A percentile compares a stretch with the other conserved stretches of the same genome.
These are phyloP conservation scores for Cryptosporidium baileyi DNA, from an alignment of 169 alveolate genomes.

Conservation along the genomic window DNA sequence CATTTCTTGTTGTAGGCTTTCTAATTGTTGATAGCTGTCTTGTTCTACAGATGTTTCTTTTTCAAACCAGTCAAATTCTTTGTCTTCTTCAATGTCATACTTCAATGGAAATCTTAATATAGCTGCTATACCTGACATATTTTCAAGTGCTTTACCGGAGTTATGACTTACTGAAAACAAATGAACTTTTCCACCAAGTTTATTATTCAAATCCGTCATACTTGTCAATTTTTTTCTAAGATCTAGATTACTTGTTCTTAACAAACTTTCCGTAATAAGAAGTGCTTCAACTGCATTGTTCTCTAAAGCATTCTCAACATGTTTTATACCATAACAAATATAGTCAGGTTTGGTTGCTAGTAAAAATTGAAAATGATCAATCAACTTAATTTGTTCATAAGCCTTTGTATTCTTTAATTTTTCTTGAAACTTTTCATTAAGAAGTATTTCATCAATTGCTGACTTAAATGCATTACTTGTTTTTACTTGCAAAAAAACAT, in stretches of 20 bases:
- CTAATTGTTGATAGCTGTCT: background rate
- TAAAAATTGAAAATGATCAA: constrained; percentile 15
- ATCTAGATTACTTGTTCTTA: background rate
- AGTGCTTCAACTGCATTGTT: constrained; percentile 46
- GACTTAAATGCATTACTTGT: constrained; percentile 34
- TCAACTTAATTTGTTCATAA: background rate
- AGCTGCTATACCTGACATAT: constrained; percentile 63
- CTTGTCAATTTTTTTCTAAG: constrained; percentile 3
- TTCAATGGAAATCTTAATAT: constrained; percentile 28
- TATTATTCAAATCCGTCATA: constrained; percentile 16
- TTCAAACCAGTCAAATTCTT: background rate
- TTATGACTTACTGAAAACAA: constrained; percentile 24
- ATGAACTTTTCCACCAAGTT: constrained; percentile 36
- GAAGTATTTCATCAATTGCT: constrained; percentile 37
- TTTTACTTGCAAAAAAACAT: constrained; percentile 5
- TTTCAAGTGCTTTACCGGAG: constrained; percentile 40
- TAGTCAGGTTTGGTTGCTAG: constrained; percentile 10
- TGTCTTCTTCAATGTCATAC: background rate
- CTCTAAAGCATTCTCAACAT: constrained; percentile 27
- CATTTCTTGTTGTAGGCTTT: background rate
- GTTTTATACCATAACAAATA: constrained; percentile 41
- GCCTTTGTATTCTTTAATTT: constrained; percentile 63
- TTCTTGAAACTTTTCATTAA: constrained; percentile 21
- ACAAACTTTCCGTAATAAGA: background rate
- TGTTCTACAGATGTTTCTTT: background rate